These are phyloP conservation scores for Phytophthora macrochlamydospora DNA, from an alignment of 352 stramenopile species.

Conservation along the genomic window DNA sequence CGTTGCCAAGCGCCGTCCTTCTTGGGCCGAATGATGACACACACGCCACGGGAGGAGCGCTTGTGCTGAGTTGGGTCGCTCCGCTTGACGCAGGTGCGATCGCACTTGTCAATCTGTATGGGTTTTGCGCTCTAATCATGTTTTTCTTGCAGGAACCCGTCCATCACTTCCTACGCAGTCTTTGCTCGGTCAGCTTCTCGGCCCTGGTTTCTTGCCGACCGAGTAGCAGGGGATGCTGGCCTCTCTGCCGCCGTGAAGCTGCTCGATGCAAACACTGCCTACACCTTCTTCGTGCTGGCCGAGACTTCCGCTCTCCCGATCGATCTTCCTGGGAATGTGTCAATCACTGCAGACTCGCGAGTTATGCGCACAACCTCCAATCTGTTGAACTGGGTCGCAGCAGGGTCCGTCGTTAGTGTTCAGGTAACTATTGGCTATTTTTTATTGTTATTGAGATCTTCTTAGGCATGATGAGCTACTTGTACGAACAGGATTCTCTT, in stretches of 20 bases:
- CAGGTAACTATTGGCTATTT: conserved; percentile 13
- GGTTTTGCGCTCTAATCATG: neutral
- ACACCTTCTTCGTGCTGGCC: conserved; percentile 61
- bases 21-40: conserved; percentile 20
- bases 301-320: conserved; percentile 23
- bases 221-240: conserved; percentile 5
- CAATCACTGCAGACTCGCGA: conserved; percentile 35
- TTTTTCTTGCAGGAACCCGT: conserved; percentile 26
- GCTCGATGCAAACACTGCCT: conserved; percentile 46
- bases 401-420: conserved; percentile 44
- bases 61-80: conserved; percentile 53
- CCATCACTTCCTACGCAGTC: conserved; percentile 44
- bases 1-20: conserved; percentile 41
- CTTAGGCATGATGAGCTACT: neutral
- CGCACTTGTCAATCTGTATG: conserved; percentile 1
- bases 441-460: neutral
- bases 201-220: conserved; percentile 34
- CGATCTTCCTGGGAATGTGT: conserved; percentile 40
- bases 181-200: conserved; percentile 33
- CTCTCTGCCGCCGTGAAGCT: conserved; percentile 22
- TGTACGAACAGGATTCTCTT: conserved; percentile 13
- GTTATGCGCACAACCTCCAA: conserved; percentile 45
- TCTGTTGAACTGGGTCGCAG: conserved; percentile 30
- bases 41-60: conserved; percentile 49
- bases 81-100: conserved; percentile 51